Percentiles rank a stretch among this genome's conserved stretches.
Conservation (phyloP, 305 asterid genomes). For the Solanum hybrid region DNA sequence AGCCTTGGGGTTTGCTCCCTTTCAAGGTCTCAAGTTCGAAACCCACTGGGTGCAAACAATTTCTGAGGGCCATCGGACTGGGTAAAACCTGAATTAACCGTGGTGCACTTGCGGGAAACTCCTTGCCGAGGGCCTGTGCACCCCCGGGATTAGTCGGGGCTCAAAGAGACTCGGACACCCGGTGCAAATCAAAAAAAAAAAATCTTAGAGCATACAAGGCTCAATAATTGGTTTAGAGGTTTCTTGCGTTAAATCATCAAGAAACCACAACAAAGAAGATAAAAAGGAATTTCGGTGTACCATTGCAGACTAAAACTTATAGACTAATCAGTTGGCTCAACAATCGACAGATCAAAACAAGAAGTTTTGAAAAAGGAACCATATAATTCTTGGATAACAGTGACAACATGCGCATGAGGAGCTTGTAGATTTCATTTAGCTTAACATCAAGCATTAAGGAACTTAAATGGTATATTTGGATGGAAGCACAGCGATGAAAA, state of each 20-base stretch:
- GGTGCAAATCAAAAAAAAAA: no score
- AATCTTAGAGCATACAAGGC: neutral
- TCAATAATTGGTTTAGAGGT: neutral
- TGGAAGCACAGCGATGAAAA: neutral
- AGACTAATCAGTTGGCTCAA: neutral
- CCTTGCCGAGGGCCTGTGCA: no score
- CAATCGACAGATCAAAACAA: neutral
- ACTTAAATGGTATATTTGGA: neutral
- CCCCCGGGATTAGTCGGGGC: no score
- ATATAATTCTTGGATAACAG: neutral
- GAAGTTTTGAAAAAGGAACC: neutral
- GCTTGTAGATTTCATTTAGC: neutral
- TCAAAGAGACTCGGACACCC: no score
- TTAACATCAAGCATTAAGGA: neutral
- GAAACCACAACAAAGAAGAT: neutral
- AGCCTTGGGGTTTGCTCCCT: no score
- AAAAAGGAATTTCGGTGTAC: neutral
- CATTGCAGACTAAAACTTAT: neutral
- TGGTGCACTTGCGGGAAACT: no score
- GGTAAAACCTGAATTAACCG: no score
- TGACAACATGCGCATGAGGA: neutral
- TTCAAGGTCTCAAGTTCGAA: no score
- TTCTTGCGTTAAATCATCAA: neutral
- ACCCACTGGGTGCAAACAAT: no score
- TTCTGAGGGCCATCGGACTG: no score